phyloP scores from a whole-genome alignment of 768 basidiomycete genomes.

The Auriscalpium vulgare region DNA sequence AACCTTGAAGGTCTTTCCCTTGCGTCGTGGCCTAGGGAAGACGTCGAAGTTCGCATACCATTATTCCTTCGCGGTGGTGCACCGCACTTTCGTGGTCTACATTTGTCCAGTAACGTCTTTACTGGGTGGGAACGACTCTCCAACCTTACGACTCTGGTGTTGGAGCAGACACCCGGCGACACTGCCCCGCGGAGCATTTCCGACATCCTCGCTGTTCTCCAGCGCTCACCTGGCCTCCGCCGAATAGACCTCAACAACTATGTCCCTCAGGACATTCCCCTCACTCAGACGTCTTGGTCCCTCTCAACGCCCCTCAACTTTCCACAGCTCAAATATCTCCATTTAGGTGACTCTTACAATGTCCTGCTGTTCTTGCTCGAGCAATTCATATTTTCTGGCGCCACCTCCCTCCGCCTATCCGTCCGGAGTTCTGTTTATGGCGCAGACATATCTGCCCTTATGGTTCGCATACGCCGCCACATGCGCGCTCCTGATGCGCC shows the following conservation, averaged over 20 bases:
- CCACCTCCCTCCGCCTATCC: background rate
- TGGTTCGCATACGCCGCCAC: background rate
- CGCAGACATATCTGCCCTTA: background rate
- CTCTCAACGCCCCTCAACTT: background rate
- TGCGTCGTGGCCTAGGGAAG: too few relatives aligned
- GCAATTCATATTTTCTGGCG: background rate
- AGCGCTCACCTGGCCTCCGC: background rate
- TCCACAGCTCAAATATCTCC: background rate
- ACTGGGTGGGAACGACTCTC: too few relatives aligned
- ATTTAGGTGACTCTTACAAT: background rate
- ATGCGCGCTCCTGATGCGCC: background rate
- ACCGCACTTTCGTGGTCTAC: too few relatives aligned
- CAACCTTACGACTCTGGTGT: too few relatives aligned
- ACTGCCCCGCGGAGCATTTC: too few relatives aligned
- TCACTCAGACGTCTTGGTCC: background rate
- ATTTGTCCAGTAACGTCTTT: too few relatives aligned
- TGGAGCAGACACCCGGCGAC: too few relatives aligned
- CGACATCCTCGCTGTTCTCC: background rate
- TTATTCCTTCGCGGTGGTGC: too few relatives aligned
- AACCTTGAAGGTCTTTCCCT: too few relatives aligned
- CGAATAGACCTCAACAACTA: background rate
- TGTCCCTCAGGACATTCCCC: background rate
- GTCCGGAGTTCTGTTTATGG: background rate
- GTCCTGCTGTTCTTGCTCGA: background rate
- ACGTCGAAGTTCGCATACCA: too few relatives aligned